These are phyloP conservation scores for Puccinellia tenuiflora DNA, from an alignment of 176 grass and related monocot species.

Conservation along the genomic window DNA sequence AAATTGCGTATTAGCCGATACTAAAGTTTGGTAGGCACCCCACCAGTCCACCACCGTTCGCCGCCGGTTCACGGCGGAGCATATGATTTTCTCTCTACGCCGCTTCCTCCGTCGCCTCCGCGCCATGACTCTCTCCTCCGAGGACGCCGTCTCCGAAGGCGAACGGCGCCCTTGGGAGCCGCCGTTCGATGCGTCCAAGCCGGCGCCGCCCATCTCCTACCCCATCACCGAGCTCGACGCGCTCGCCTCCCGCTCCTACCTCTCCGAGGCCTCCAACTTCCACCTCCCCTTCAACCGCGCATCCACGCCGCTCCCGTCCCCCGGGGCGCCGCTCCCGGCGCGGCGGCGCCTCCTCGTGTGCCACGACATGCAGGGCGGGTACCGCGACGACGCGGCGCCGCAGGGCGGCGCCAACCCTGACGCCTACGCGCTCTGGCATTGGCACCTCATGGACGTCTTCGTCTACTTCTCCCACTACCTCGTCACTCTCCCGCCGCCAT, in stretches of 20 bases:
- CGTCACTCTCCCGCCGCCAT: conserved; percentile 80
- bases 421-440: conserved; percentile 89
- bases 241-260: conserved; percentile 65
- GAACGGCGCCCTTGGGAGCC: conserved; percentile 53
- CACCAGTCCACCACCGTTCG: background rate
- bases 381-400: conserved; percentile 60
- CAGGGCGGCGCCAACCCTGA: conserved; percentile 62
- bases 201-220: conserved; percentile 72
- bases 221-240: conserved; percentile 64
- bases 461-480: conserved; percentile 97
- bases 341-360: conserved; percentile 72
- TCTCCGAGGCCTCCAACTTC: conserved; percentile 54
- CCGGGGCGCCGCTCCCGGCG: conserved; percentile 27
- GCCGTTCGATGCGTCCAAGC: conserved; percentile 65
- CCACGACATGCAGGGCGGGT: conserved; percentile 88
- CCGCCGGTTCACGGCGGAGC: conserved; percentile 2
- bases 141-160: background rate
- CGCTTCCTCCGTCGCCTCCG: conserved; percentile 26
- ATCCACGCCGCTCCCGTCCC: conserved; percentile 28
- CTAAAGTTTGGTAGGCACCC: background rate
- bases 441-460: conserved; percentile 91
- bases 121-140: conserved; percentile 3
- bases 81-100: conserved; percentile 11
- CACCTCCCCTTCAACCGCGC: conserved; percentile 81
- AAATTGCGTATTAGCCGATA: background rate